Evolutionary conservation across 2,329 filamentous ascomycete genomes (phyloP).

Genomic region (Colletotrichum cereale): DNA sequence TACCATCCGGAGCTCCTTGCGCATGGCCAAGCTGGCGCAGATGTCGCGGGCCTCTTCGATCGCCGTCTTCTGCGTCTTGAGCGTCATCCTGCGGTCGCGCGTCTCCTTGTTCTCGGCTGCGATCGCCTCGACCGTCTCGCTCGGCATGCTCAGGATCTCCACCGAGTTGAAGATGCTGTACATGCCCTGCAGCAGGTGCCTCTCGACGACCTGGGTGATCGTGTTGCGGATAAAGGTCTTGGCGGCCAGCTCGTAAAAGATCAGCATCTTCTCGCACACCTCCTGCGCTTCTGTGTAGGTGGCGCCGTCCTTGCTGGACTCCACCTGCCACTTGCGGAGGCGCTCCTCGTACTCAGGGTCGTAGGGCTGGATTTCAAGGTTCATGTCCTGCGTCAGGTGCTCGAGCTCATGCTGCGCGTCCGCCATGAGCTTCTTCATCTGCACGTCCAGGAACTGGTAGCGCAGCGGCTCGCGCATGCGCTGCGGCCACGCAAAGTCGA

Average conservation of each 20-base stretch:
- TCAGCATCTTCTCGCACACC: slow-evolving; percentile 68
- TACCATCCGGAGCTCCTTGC: slow-evolving; percentile 59
- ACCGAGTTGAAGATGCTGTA: slow-evolving; percentile 65
- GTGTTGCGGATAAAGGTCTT: slow-evolving; percentile 66
- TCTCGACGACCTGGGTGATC: slow-evolving; percentile 65
- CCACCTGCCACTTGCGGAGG: slow-evolving; percentile 60
- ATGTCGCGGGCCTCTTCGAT: slow-evolving; percentile 64
- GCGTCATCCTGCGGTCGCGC: slow-evolving; percentile 59
- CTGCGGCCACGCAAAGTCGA: slow-evolving; percentile 63
- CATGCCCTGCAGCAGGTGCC: slow-evolving; percentile 65
- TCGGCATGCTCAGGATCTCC: slow-evolving; percentile 62
- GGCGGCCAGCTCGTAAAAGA: slow-evolving; percentile 66
- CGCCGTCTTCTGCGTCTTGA: slow-evolving; percentile 62
- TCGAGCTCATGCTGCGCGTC: slow-evolving; percentile 61
- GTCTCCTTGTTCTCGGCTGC: slow-evolving; percentile 67
- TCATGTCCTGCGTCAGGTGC: slow-evolving; percentile 62
- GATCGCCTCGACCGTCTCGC: slow-evolving; percentile 61
- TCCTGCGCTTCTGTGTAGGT: slow-evolving; percentile 65
- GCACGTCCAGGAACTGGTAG: slow-evolving; percentile 61
- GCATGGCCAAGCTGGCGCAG: slow-evolving; percentile 64
- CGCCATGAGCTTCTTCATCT: slow-evolving; percentile 61
- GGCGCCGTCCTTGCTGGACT: slow-evolving; percentile 57
- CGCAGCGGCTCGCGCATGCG: slow-evolving; percentile 65
- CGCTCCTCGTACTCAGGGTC: slow-evolving; percentile 67
- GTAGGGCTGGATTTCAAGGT: slow-evolving; percentile 65